Base-by-base conservation (phyloP, 2,329 filamentous ascomycete genomes). In the Aspergillus viridinutans region DNA sequence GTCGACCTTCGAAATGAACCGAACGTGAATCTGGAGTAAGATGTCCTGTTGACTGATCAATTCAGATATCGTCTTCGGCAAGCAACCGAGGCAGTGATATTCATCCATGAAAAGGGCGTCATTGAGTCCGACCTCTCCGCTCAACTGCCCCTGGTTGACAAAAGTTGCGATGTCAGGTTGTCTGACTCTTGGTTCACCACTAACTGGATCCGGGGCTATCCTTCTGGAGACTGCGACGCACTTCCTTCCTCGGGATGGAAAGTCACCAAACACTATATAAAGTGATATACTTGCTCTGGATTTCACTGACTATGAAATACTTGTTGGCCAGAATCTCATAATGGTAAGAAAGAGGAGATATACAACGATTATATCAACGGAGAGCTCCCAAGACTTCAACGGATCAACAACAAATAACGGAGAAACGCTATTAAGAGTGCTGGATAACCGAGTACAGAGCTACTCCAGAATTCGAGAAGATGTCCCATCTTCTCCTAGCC, bases 91-190 rank as follows among this genome's bases (percentile, higher is more conserved):
- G 92, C 92, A 35, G 92, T 96, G 62, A 83, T 93, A 77, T 96
- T 94, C 70, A 85, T 96, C 32, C 92, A 96, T 76, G 78, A 85
- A 67, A 92, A 92, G 72, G 90, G 94, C 67, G 90, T 96, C 58
- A 92, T 96, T 43, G 92, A 96, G 32, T 54, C 48, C 21, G 53
- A 50, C 25, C 45, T 53, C 25, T 35, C 25, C n/a, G 32, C 25
- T 45, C 2, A 40, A 1, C 57, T 54, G 48, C 54, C 38, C 9
- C 52, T 59, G 14, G 25, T 49, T 10, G 28, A 48, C 38, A 40
- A 40, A 21, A 12, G n/a, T 26, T 42, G 38, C 6, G 25, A 53
- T 47, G 42, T 58, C 35, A 51, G 52, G 45, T 20, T 25, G 45
- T 52, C 50, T 12, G 58, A 60, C 42, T 58, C 56, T 38, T 40